phyloP scores from a whole-genome alignment of 371 early-diverging fungal genomes.

The Mucor velutinosus region DNA sequence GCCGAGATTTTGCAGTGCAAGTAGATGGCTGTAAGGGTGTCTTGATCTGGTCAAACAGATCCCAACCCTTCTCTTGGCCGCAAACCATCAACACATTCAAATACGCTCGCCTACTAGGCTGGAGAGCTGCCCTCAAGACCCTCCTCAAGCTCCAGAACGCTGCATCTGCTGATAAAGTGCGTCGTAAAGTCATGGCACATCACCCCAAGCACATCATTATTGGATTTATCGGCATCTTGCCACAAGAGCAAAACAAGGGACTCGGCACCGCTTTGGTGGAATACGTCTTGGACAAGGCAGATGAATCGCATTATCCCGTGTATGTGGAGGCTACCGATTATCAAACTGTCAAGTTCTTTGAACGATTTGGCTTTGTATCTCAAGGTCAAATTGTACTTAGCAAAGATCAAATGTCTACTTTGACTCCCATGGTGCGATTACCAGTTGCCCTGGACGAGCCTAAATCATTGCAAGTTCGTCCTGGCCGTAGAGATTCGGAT shows the following conservation, averaged over 20 bases:
- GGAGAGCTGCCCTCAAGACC: conserved; percentile 28
- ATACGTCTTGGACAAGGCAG: conserved; percentile 52
- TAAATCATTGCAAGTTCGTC: conserved; percentile 34
- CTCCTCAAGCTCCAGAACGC: conserved; percentile 26
- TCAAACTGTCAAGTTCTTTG: conserved; percentile 76
- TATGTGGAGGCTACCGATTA: conserved; percentile 79
- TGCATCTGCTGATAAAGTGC: conserved; percentile 31
- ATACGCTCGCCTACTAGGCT: conserved; percentile 33
- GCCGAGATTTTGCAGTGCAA: conserved; percentile 49
- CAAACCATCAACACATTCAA: conserved; percentile 30
- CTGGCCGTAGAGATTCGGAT: conserved; percentile 37
- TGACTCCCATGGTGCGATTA: conserved; percentile 39
- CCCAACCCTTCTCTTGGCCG: conserved; percentile 30
- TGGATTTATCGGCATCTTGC: conserved; percentile 45
- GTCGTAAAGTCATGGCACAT: conserved; percentile 33
- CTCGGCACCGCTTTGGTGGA: conserved; percentile 38
- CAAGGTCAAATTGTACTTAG: conserved; percentile 21
- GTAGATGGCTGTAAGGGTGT: conserved; percentile 53
- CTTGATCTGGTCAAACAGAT: conserved; percentile 43
- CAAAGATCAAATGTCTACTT: conserved; percentile 14
- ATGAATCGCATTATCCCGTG: conserved; percentile 87
- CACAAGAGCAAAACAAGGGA: conserved; percentile 49
- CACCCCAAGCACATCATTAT: conserved; percentile 30
- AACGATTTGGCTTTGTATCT: conserved; percentile 35
- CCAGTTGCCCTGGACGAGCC: conserved; percentile 24